A percentile compares a stretch with the other conserved stretches of the same genome.
phyloP scores from a whole-genome alignment of 176 grass and related monocot genomes.

The Cymbopogon citratus region DNA sequence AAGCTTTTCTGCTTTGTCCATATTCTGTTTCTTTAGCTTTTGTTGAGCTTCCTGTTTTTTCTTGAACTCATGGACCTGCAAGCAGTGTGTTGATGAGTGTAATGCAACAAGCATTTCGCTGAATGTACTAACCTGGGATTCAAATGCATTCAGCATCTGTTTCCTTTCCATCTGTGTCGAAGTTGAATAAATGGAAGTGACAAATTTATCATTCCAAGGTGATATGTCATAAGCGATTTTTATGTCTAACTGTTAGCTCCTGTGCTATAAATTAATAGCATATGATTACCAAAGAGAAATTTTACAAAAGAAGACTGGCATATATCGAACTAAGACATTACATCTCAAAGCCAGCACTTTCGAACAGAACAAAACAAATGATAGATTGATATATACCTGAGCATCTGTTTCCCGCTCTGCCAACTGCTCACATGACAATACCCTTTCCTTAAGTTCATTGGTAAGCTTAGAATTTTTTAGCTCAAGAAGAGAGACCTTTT shows the following conservation, averaged over 20 bases:
- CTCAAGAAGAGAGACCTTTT: conserved; percentile 78
- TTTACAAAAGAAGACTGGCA: background rate
- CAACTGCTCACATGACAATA: conserved; percentile 53
- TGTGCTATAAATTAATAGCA: background rate
- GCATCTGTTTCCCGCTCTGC: conserved; percentile 46
- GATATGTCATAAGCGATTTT: background rate
- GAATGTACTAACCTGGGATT: conserved; percentile 68
- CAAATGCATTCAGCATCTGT: conserved; percentile 79
- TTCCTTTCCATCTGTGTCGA: conserved; percentile 62
- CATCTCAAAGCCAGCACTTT: conserved; percentile 31
- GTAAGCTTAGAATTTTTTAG: conserved; percentile 68
- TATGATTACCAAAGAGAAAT: background rate
- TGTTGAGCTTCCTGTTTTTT: conserved; percentile 88
- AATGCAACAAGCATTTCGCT: conserved; percentile 4
- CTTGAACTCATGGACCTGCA: conserved; percentile 79
- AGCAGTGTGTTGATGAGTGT: background rate
- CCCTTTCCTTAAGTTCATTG: conserved; percentile 63
- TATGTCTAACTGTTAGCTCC: background rate
- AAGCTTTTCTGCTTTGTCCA: conserved; percentile 70
- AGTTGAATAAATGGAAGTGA: background rate
- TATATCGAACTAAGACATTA: background rate
- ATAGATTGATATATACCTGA: conserved; percentile 48
- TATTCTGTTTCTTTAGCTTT: conserved; percentile 81
- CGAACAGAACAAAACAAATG: conserved; percentile 21
- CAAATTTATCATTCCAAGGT: background rate